phyloP scores from a whole-genome alignment of 78 protist species.

The Dictyostelium citrinum region DNA sequence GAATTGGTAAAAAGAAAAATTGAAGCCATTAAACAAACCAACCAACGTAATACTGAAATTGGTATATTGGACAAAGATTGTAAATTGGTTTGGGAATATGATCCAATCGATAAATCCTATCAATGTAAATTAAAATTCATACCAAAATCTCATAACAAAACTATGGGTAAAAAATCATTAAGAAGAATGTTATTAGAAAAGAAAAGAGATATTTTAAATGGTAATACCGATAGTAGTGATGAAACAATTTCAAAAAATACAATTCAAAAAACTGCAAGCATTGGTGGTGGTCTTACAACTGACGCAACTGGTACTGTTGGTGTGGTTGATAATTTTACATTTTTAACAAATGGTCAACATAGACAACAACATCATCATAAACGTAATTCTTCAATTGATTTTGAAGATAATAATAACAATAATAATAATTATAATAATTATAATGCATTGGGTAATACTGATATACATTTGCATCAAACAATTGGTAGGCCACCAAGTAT shows the following conservation, averaged over 20 bases:
- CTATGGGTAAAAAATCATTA: not conserved
- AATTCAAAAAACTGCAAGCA: not conserved
- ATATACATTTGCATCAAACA: not conserved
- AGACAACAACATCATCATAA: not conserved
- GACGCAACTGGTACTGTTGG: not conserved
- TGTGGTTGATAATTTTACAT: not conserved
- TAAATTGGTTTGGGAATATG: slow-evolving; percentile 73
- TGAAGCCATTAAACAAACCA: not conserved
- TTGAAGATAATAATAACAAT: not conserved
- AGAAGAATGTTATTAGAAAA: slow-evolving; percentile 31
- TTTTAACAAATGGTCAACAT: not conserved
- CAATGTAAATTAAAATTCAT: slow-evolving; percentile 22
- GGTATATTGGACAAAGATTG: slow-evolving; percentile 9
- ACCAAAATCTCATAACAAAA: not conserved
- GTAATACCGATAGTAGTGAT: not conserved
- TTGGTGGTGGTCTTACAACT: not conserved
- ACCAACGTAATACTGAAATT: not conserved
- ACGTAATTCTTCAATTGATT: not conserved
- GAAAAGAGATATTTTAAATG: slow-evolving; percentile 23
- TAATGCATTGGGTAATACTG: not conserved
- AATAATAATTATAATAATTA: not conserved
- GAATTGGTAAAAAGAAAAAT: not conserved
- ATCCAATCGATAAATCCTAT: not conserved
- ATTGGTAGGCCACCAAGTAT: not conserved
- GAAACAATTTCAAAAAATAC: not conserved